A percentile compares a stretch with the other conserved stretches of the same genome.
Evolutionary conservation across 768 basidiomycete genomes (phyloP).

Genomic region (Russula emetica): DNA sequence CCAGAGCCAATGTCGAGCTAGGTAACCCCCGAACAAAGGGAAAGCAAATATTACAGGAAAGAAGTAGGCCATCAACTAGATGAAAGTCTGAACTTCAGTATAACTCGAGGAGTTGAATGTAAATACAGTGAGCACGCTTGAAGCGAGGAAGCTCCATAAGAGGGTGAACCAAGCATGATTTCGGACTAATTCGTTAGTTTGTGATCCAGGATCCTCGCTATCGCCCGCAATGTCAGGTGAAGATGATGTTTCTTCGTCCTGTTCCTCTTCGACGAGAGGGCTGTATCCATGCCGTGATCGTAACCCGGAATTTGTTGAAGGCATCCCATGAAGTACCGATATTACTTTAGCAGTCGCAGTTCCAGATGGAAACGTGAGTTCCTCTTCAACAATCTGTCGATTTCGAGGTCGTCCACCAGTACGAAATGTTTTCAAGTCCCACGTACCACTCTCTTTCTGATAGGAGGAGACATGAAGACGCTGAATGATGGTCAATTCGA

Average conservation of each 20-base stretch:
- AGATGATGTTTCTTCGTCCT: constrained; percentile 31
- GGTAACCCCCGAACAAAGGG: constrained; percentile 76
- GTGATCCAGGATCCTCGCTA: constrained; percentile 33
- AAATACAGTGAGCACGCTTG: constrained; percentile 71
- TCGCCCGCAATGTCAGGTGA: constrained; percentile 18
- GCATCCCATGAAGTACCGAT: constrained; percentile 77
- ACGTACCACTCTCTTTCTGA: constrained; percentile 89
- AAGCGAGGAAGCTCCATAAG: constrained; percentile 71
- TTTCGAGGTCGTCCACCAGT: background rate
- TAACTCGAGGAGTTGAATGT: background rate
- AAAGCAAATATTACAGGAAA: constrained; percentile 86
- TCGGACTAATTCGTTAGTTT: constrained; percentile 46
- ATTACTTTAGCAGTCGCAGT: constrained; percentile 96
- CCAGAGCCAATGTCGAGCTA: constrained; percentile 90
- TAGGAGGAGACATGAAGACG: constrained; percentile 93
- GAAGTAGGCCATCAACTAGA: constrained; percentile 78
- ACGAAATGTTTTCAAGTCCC: background rate
- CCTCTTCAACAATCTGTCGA: constrained; percentile 82
- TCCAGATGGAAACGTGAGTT: constrained; percentile 90
- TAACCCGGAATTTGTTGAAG: constrained; percentile 54
- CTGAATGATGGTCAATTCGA: constrained; percentile 37
- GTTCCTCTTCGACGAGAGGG: constrained; percentile 36
- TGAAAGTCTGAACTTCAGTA: constrained; percentile 4
- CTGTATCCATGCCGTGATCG: constrained; percentile 57
- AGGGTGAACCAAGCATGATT: constrained; percentile 76